Evolutionary conservation across 352 stramenopile genomes (phyloP).

Genomic region (Pythium phragmitis): DNA sequence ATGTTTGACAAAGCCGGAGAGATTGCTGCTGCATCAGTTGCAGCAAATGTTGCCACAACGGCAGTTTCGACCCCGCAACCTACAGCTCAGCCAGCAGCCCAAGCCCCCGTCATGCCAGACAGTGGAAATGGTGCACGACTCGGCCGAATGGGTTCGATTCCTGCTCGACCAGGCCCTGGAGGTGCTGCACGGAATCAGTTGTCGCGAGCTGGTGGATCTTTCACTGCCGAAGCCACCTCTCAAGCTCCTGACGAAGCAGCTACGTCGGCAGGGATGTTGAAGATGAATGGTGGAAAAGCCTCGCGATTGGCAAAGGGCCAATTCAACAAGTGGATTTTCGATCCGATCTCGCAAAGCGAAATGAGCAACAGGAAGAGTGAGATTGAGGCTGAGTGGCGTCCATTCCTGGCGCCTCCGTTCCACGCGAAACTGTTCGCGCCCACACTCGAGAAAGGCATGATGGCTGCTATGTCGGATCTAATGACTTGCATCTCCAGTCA

Average conservation of each 20-base stretch:
- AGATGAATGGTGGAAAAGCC: conserved; percentile 65
- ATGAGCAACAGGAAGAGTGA: conserved; percentile 70
- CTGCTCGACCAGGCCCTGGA: conserved; percentile 13
- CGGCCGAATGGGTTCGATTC: conserved; percentile 15
- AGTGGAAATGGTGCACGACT: conserved; percentile 4
- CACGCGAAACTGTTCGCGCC: conserved; percentile 79
- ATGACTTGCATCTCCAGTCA: conserved; percentile 64
- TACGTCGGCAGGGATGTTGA: conserved; percentile 36
- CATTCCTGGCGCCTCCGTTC: conserved; percentile 64
- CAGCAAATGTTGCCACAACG: neutral
- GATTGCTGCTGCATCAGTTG: conserved; percentile 24
- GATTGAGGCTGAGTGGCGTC: conserved; percentile 76
- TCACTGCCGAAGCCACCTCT: conserved; percentile 15
- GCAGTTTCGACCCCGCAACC: neutral
- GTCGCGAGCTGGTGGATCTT: conserved; percentile 29
- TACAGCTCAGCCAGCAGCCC: neutral
- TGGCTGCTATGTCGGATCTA: conserved; percentile 73
- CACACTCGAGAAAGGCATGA: conserved; percentile 82
- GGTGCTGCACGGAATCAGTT: conserved; percentile 13
- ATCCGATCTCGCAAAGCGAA: conserved; percentile 63
- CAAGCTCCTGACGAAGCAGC: conserved; percentile 28
- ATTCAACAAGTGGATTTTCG: conserved; percentile 86
- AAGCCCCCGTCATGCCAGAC: neutral
- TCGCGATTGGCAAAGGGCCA: conserved; percentile 61
- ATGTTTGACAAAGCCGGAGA: conserved; percentile 73